Percentiles rank a stretch among this genome's conserved stretches.
phyloP scores from a whole-genome alignment of 139 green algal genomes.

The Chlamydomonas incerta region DNA sequence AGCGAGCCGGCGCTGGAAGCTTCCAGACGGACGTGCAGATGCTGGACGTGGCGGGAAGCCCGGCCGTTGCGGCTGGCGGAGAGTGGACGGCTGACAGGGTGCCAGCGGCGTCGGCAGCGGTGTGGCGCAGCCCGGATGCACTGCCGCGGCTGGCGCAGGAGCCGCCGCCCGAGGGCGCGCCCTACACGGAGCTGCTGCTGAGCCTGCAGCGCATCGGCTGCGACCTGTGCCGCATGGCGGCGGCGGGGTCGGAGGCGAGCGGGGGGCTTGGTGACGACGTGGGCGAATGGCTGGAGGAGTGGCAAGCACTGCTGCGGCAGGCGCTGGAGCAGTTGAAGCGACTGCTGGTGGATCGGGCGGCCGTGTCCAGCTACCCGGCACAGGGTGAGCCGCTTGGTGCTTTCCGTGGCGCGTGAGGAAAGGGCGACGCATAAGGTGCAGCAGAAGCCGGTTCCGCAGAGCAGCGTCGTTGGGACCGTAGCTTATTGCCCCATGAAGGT shows the following conservation, averaged over 20 bases:
- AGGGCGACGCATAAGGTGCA: too few species aligned
- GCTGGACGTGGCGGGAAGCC: too few species aligned
- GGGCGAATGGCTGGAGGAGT: background rate
- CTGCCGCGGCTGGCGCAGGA: background rate
- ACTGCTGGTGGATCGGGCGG: background rate
- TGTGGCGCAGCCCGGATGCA: too few species aligned
- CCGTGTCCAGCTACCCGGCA: conserved; percentile 1
- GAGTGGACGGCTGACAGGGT: too few species aligned
- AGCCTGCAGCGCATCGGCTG: background rate
- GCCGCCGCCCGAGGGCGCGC: background rate
- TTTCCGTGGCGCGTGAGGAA: too few species aligned
- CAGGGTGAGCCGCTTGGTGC: background rate
- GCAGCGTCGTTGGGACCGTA: too few species aligned
- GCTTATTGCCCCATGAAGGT: too few species aligned
- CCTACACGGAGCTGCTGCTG: conserved; percentile 8
- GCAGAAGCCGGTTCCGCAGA: too few species aligned
- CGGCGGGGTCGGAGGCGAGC: background rate
- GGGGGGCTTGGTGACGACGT: background rate
- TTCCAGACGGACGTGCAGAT: too few species aligned
- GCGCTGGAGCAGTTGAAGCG: background rate
- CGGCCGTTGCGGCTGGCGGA: too few species aligned
- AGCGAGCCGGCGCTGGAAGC: too few species aligned
- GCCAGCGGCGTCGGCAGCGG: too few species aligned
- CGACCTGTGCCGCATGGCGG: background rate
- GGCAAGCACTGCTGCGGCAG: background rate